Conservation (phyloP, 2,329 filamentous ascomycete genomes). For the Diplodia seriata region DNA sequence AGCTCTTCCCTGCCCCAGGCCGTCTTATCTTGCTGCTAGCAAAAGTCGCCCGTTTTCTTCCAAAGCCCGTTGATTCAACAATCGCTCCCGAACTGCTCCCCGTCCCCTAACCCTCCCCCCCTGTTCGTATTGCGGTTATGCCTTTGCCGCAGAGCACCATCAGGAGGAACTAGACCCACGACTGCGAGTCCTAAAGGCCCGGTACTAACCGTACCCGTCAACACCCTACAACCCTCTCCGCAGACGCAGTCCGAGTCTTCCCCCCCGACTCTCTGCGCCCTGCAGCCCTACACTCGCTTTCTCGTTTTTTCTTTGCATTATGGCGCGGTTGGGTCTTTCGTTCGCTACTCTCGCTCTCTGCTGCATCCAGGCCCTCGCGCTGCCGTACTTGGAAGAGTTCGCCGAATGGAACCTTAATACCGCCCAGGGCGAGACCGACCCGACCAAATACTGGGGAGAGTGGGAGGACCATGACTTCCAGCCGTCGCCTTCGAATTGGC, state of each 20-base stretch:
- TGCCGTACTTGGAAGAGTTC: slow-evolving; percentile 57
- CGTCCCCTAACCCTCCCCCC: slow-evolving; percentile 11
- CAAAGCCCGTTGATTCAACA: slow-evolving; percentile 4
- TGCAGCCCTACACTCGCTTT: slow-evolving; percentile 31
- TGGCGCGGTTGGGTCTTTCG: slow-evolving; percentile 29
- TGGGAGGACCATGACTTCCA: slow-evolving; percentile 62
- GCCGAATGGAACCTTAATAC: slow-evolving; percentile 67
- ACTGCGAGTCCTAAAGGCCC: slow-evolving; percentile 15
- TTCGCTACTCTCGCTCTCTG: slow-evolving; percentile 30
- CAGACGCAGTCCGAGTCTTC: slow-evolving; percentile 10
- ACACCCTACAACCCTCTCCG: background rate
- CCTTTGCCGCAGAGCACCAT: slow-evolving; percentile 5
- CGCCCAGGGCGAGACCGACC: slow-evolving; percentile 62
- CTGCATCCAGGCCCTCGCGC: slow-evolving; percentile 32
- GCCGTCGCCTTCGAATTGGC: slow-evolving; percentile 67
- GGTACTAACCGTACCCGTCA: slow-evolving; percentile 27
- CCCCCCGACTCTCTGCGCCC: slow-evolving; percentile 18
- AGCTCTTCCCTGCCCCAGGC: slow-evolving; percentile 20
- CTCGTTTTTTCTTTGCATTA: slow-evolving; percentile 25
- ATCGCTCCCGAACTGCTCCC: background rate
- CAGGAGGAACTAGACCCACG: slow-evolving; percentile 19
- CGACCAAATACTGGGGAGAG: slow-evolving; percentile 65
- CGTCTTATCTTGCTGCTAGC: slow-evolving; percentile 16
- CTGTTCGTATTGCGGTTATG: slow-evolving; percentile 30
- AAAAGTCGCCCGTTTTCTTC: slow-evolving; percentile 17